phyloP scores from a whole-genome alignment of 1,284 basidiomycete species.

The Coniophora puteana region DNA sequence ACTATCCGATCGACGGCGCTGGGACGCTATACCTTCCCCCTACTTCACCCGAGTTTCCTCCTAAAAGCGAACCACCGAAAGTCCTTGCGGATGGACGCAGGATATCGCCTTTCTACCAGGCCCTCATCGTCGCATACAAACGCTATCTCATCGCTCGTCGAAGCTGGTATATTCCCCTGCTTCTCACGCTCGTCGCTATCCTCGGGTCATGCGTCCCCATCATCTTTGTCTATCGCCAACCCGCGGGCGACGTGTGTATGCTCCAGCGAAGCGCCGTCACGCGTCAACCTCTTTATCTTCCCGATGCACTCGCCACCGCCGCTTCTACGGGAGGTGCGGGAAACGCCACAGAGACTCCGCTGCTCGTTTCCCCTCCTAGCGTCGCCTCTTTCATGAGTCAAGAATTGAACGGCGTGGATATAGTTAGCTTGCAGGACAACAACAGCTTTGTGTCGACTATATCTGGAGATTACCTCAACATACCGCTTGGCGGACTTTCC shows the following conservation, averaged over 20 bases:
- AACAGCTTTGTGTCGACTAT: conserved; percentile 49
- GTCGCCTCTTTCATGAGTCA: too few species aligned
- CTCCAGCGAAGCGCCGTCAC: conserved; percentile 31
- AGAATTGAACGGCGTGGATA: too few species aligned
- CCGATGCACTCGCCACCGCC: conserved; percentile 37
- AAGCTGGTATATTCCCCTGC: conserved; percentile 63
- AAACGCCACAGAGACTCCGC: conserved; percentile 18
- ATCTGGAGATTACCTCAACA: conserved; percentile 38
- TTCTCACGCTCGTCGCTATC: conserved; percentile 60
- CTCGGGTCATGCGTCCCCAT: conserved; percentile 63
- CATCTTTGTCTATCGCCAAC: conserved; percentile 52
- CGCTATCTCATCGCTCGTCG: conserved; percentile 61
- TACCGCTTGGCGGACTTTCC: conserved; percentile 55
- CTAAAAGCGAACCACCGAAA: background rate
- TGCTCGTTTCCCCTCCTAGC: too few species aligned
- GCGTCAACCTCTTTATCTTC: conserved; percentile 42
- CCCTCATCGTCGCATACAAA: conserved; percentile 71
- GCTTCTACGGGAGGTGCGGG: conserved; percentile 14
- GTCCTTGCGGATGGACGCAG: conserved; percentile 47
- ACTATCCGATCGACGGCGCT: conserved; percentile 13
- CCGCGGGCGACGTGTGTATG: conserved; percentile 47
- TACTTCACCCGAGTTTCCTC: conserved; percentile 29
- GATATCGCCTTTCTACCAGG: conserved; percentile 52
- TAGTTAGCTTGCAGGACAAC: conserved; percentile 45
- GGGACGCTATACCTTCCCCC: conserved; percentile 23